Base-by-base conservation (phyloP, 495 filamentous ascomycete genomes). In the Penicillium longicatenatum region DNA sequence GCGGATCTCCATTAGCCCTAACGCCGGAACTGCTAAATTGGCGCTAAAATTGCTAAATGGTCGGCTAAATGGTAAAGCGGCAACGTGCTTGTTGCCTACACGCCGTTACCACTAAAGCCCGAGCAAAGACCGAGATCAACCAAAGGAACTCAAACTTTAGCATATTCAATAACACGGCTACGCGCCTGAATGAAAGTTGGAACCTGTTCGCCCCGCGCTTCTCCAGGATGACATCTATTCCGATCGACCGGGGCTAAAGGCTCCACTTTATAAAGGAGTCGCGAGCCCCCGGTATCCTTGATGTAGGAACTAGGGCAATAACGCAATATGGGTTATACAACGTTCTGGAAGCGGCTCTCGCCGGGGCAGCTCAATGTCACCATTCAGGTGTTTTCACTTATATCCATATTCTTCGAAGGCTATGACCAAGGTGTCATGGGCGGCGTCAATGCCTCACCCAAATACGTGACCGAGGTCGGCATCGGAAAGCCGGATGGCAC, bases 371-470 rank as follows among this genome's bases (percentile, higher is more conserved):
- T 79, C 44, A 76, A 73, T 60, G 10, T 74, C 12, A 68, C 73
- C n/a, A 79, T 81, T 43, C 74, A 78, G 30, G 56, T 60, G 20
- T 77, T 83, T 50, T 80, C 76, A 20, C 68, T 78, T 14, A 65
- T 82, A 8, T 75, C 73, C 19, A 81, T 82, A 46, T 82, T 82
- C 68, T 81, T 82, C 67, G 31, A 35, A 57, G 80, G 81, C 20
- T 82, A 80, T 69, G 78, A 80, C 49, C 78, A 80, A 50, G 78
- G 77, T n/a, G 73, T 81, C 31, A 80, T 79, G 75, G 75, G 76
- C 16, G 76, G 75, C 35, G 75, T 81, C 44, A 81, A 80, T 49
- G 63, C 66, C 48, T 55, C 75, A 12, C 72, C 68, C 6, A 61
- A 55, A n/a, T 80, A 79, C 57, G 69, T 76, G 9, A 66, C 60